Base-by-base conservation (phyloP, 345 rosid species). In the Dipteronia sinensis region DNA sequence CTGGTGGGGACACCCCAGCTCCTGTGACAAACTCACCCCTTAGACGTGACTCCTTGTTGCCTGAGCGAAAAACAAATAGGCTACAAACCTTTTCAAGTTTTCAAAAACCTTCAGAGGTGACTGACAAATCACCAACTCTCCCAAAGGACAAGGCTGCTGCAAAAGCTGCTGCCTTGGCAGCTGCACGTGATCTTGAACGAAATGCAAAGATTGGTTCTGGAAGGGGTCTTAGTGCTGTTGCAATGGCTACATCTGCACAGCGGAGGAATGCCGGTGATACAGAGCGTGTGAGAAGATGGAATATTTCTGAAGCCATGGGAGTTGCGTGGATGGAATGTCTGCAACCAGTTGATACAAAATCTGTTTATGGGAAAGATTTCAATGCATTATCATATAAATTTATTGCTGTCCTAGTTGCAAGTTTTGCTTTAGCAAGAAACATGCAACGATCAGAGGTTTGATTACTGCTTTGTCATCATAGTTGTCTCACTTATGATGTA, bases 291-390 rank as follows among this genome's bases (percentile, higher is more conserved):
- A 86, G 78, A 76, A 89, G 97, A 88, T 97, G 99, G 99, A 97
- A 83, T 84, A 82, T 72, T 76, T 86, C 97, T 76, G 99, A 97
- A 89, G 98, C 99, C 79, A 97, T 97, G 99, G 91, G 90, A 29
- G 89, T 93, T 82, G 99, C 98, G 55, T 97, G 99, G 99, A 88
- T 90, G 93, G 99, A 97, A 89, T 97, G 99, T 85, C 84, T 97
- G 83, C 99, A 93, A 75, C 94, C 98, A 68, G 92, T 89, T 77
- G 99, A 92, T 81, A 90, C 95, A 22, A 89, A 88, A 91, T 88
- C 99, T 59, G 98, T 97, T 67, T 97, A 94, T 72, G 99, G 98
- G 75, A 94, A 94, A 82, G 99, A 97, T 87, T 94, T 97, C 79
- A 97, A 94, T 82, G 97, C 98, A 75, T 74, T 93, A 68, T 94